Conservation (phyloP, 345 rosid species). For the Arabis hirsuta region DNA sequence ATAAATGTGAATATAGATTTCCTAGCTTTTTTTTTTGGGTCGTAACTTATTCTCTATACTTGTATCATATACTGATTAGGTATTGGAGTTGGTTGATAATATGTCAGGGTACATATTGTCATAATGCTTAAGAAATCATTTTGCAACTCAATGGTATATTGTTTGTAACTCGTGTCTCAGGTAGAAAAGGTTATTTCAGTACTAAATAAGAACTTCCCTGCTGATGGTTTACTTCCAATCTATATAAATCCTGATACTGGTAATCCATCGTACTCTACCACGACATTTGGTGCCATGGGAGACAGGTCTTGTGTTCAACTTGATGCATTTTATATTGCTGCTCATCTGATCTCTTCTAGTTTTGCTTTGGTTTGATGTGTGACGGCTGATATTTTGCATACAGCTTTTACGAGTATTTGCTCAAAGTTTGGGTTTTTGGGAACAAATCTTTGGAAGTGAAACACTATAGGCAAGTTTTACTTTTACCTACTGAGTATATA, state of each 20-base stretch:
- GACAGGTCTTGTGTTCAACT: slow-evolving; percentile 63
- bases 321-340: slow-evolving; percentile 7
- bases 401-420: slow-evolving; percentile 98
- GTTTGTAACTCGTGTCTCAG: slow-evolving; percentile 51
- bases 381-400: slow-evolving; percentile 30
- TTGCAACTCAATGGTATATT: slow-evolving; percentile 26
- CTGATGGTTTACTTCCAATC: slow-evolving; percentile 91
- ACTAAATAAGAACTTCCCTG: slow-evolving; percentile 78
- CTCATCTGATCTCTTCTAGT: slow-evolving; percentile 8
- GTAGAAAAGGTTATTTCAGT: slow-evolving; percentile 75
- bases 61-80: background rate
- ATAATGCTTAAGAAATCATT: background rate
- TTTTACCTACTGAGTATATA: slow-evolving; percentile 19
- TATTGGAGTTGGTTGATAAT: background rate
- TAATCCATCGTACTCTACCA: slow-evolving; percentile 61
- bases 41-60: background rate
- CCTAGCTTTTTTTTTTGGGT: background rate
- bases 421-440: slow-evolving; percentile 97
- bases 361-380: slow-evolving; percentile 23
- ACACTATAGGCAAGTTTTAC: slow-evolving; percentile 61
- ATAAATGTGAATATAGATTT: background rate
- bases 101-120: slow-evolving; percentile 2
- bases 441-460: slow-evolving; percentile 74
- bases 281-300: slow-evolving; percentile 99
- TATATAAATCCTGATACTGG: slow-evolving; percentile 74